phyloP scores from a whole-genome alignment of 2,329 filamentous ascomycete genomes.

The Hysterium pulicare region DNA sequence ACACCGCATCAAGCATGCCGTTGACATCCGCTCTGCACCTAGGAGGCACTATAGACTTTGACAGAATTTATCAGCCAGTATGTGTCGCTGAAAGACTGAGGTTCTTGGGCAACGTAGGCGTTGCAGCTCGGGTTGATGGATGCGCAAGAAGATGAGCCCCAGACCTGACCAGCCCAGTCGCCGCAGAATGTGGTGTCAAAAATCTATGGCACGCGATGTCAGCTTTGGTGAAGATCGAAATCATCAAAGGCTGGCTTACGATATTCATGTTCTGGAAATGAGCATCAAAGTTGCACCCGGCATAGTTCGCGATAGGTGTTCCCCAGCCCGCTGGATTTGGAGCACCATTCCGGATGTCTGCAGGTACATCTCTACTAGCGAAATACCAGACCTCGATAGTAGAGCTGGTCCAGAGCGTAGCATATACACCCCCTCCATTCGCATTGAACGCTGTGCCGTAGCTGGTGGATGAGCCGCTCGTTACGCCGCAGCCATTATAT shows the following conservation, averaged over 20 bases:
- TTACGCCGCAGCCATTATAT: slow-evolving; percentile 32
- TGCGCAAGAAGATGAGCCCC: slow-evolving; percentile 54
- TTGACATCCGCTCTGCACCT: too few species aligned
- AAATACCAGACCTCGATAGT: slow-evolving; percentile 50
- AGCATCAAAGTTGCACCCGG: slow-evolving; percentile 34
- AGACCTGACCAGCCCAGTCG: slow-evolving; percentile 52
- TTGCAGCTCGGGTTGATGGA: slow-evolving; percentile 31
- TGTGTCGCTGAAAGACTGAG: slow-evolving; percentile 33
- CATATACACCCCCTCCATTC: slow-evolving; percentile 44
- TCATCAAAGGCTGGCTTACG: too few species aligned
- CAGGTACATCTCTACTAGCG: slow-evolving; percentile 37
- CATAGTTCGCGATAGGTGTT: slow-evolving; percentile 37
- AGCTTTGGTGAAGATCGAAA: too few species aligned
- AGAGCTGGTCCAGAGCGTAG: slow-evolving; percentile 39
- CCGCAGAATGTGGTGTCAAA: slow-evolving; percentile 56
- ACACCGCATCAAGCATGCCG: too few species aligned
- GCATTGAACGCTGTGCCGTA: slow-evolving; percentile 40
- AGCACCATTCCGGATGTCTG: slow-evolving; percentile 38
- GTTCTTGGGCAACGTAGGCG: slow-evolving; percentile 37
- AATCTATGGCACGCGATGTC: slow-evolving; percentile 30
- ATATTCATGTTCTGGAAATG: slow-evolving; percentile 37
- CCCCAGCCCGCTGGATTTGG: slow-evolving; percentile 45
- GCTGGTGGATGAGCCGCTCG: slow-evolving; percentile 23
- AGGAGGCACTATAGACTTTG: slow-evolving; percentile 35
- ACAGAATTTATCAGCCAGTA: slow-evolving; percentile 41